These are phyloP conservation scores for Cladosporium colombiae DNA, from an alignment of 2,329 filamentous ascomycete species.

Conservation along the genomic window DNA sequence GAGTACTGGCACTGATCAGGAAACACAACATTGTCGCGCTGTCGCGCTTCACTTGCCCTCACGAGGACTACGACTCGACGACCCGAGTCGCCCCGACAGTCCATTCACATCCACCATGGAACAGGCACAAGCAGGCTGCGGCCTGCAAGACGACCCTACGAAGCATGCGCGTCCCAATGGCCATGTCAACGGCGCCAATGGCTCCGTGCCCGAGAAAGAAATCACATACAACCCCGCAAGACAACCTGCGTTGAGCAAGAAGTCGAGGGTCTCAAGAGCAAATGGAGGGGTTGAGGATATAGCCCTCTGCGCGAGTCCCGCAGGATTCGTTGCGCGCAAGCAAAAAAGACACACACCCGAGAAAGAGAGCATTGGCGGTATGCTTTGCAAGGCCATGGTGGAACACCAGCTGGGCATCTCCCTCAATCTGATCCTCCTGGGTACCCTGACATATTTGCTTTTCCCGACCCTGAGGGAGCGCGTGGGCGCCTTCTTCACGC, in stretches of 20 bases:
- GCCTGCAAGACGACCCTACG: conserved; percentile 7
- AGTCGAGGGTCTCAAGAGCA: neutral
- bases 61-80: neutral
- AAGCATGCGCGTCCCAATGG: neutral
- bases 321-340: conserved; percentile 7
- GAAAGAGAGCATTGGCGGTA: conserved; percentile 36
- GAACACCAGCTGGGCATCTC: conserved; percentile 63
- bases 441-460: conserved; percentile 77
- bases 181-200: conserved; percentile 4
- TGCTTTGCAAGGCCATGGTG: conserved; percentile 40
- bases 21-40: neutral
- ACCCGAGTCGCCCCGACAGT: neutral
- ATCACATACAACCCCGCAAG: neutral
- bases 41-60: neutral
- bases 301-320: conserved; percentile 31
- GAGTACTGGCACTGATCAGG: neutral
- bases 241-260: neutral
- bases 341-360: conserved; percentile 23
- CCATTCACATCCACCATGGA: conserved; percentile 11
- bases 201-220: neutral
- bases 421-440: conserved; percentile 79
- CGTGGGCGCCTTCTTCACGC: conserved; percentile 83
- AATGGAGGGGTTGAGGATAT: conserved; percentile 25
- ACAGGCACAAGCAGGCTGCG: conserved; percentile 18
- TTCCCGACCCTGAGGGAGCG: conserved; percentile 77